Base-by-base conservation (phyloP, 139 green algal genomes). In the Volvox reticuliferus region DNA sequence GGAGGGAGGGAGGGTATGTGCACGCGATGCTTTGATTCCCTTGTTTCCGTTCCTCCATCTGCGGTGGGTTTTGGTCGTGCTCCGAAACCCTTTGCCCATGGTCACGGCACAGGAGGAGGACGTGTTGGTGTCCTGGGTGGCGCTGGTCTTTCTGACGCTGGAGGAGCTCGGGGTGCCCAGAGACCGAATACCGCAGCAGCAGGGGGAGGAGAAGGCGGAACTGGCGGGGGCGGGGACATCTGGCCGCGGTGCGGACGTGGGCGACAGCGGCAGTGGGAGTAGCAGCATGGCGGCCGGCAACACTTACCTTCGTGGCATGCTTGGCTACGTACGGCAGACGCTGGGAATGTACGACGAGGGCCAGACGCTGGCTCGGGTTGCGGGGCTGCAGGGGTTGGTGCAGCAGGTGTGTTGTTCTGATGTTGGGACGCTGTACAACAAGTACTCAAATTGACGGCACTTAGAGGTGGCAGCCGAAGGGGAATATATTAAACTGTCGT, bases 101-200 rank as follows among this genome's bases (percentile, higher is more conserved):
- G 44, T 14, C 44, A 55, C 44, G 9, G 44, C 44, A 55, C 44
- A 92, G 81, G 90, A 94, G 19, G 68, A 93, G 82, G 94, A 97
- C 32, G 65, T 97, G 9, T 88, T 97, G 33, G 76, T 95, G 14
- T 95, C 94, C 12, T 97, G 94, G 93, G 90, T 93, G 21, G 89
- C 95, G 1, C 68, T 97, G 0, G 87, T 97, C 6, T 93, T 97
- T 75, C 90, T 97, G 32, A 95, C 96, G 0, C 84, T 96, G 22
- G 36, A 95, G 71, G 90, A 94, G 35, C 86, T 97, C 32, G 95
- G 93, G 12, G 55, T 97, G 69, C 88, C 92, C 0, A 81, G 92
- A 12, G 14, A 86, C 78, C 73, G 76, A 30, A 35, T 61, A 71
- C 65, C 55, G 88, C 81, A 61, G 85, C 82, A 86, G 90, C 30